Evolutionary conservation across 1,284 basidiomycete genomes (phyloP), one percentile per base, ranked within the genome.

Genomic region (Austroboletus niveus): DNA sequence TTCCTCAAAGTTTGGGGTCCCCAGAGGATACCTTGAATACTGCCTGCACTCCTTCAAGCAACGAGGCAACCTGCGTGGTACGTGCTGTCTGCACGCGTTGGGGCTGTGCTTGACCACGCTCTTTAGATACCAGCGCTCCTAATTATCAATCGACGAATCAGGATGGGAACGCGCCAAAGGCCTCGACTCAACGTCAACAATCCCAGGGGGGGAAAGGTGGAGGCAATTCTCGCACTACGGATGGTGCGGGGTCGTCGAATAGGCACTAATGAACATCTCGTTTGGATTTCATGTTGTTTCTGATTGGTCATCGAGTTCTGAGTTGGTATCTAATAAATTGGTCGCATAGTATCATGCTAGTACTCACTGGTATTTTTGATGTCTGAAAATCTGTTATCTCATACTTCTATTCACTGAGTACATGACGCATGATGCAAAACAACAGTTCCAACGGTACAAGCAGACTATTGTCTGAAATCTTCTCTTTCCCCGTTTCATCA

Each of bases 401-500:
- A 17, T 17, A 17, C 17, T 17, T 17, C 17, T 17, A 17, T 17
- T 17, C 17, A 17, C 17, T 17, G 17, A 17, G 17, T 17, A 17
- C 17, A 17, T 17, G 17, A 17, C 17, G 17, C 17, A 17, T 17
- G 17, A 17, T 17, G 17, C 17, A 17, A 17, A 17, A 17, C 17
- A 17, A 17, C 17, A 17, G 17, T 17, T 17, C 17, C 17, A 17
- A 17, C 17, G 17, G 17, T 17, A 17, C 17, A 17, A 17, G 17
- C 17, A 17, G 17, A 35, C 34, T 5, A 35, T 35, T 17, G 36
- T 27, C 17, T 17, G 17, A 78, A 69, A 86, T 82, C 72, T 78
- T 83, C 64, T 82, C 78, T 55, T 81, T 82, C 53, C 86, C 84
- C 29, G 80, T 72, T 64, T 89, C 87, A 31, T 84, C 74, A 27